Base-by-base conservation (phyloP, 257 asterid genomes). In the Penstemon newberryi region DNA sequence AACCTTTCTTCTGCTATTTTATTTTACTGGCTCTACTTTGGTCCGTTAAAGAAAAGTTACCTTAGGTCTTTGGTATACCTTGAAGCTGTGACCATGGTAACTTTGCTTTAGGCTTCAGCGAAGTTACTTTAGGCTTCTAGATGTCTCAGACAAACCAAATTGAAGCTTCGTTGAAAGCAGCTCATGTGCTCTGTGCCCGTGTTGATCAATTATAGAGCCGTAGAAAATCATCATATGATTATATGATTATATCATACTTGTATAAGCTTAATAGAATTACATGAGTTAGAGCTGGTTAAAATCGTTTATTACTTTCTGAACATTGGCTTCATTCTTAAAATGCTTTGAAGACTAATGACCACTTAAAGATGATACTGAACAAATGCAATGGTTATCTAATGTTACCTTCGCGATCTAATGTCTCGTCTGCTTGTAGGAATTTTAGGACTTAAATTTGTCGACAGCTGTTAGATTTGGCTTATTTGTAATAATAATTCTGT, bases 301-400 rank as follows among this genome's bases (percentile, higher is more conserved):
- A 42, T 62, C 2, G 57, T 33, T 8, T 56, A 56, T 37, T 33
- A 33, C 62, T 36, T 33, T 42, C 12, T 38, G 4, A 50, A 38
- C 58, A 49, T 19, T 4, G 44, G 19, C 18, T 42, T 54, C 8
- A 65, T 5, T 38, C 5, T 65, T 25, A 36, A 47, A 59, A 33
- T 58, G 15, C 71, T 56, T 47, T 25, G 40, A 60, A 46, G 64
- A 25, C 49, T 39, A 56, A 33, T 59, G 6, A 51, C 41, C 56
- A 46, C 33, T 41, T 19, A 33, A 66, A 59, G 33, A 0, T 42
- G 68, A 50, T 36, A 39, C 60, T 49, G 19, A 57, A 55, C 39
- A 56, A 46, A 40, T 56, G 43, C 53, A 38, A 7, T 5, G 52
- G 50, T 61, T 63, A 6, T 25, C 19, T 42, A 3, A 39, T 41